These are phyloP conservation scores for Pseudoturritis turrita DNA, from an alignment of 345 rosid species.

Conservation along the genomic window DNA sequence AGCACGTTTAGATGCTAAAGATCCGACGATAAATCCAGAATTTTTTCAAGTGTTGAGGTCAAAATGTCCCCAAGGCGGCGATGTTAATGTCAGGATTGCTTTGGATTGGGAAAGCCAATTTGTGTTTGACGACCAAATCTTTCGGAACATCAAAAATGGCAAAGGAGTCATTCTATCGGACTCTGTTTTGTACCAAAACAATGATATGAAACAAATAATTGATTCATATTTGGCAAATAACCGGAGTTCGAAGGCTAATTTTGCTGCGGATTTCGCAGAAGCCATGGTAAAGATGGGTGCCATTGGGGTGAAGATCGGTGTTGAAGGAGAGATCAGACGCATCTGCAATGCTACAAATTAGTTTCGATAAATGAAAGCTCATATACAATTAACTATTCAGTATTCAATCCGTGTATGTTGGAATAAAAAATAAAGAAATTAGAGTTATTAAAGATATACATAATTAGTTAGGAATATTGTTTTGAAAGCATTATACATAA, in stretches of 20 bases:
- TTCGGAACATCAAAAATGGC: conserved; percentile 36
- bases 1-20: conserved; percentile 41
- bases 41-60: conserved; percentile 29
- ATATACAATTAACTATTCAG: not conserved
- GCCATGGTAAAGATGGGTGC: conserved; percentile 59
- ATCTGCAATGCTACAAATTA: conserved; percentile 44
- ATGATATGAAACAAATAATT: conserved; percentile 32
- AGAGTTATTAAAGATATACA: too few species aligned
- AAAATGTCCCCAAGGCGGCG: conserved; percentile 22
- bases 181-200: conserved; percentile 42
- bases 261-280: conserved; percentile 43
- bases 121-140: conserved; percentile 40
- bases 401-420: not conserved
- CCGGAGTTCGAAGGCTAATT: conserved; percentile 21
- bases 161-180: conserved; percentile 47
- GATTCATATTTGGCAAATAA: conserved; percentile 30
- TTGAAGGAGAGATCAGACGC: conserved; percentile 48
- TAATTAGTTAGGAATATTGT: too few species aligned
- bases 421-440: not conserved
- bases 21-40: conserved; percentile 33
- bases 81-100: conserved; percentile 33
- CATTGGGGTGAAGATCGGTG: conserved; percentile 41
- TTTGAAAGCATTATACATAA: too few species aligned
- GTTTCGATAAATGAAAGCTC: not conserved
- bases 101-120: conserved; percentile 40